Evolutionary conservation across 768 basidiomycete species (phyloP).

Genomic region (Lactarius akahatsu): DNA sequence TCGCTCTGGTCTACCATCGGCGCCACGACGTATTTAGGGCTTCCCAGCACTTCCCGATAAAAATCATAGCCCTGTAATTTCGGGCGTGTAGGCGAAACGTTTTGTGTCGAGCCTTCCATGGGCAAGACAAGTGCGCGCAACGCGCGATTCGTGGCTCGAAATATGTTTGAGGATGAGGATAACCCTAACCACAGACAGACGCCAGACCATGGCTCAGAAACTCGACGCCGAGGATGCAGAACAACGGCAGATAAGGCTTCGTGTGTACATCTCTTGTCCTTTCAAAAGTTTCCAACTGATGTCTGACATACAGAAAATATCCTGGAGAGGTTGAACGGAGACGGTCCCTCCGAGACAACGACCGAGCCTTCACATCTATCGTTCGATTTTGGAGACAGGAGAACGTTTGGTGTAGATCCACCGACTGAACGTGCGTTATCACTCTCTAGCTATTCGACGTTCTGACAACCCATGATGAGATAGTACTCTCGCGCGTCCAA

Average conservation of each 20-base stretch:
- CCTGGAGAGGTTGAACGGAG: constrained; percentile 25
- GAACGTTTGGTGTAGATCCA: constrained; percentile 30
- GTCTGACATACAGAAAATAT: constrained; percentile 20
- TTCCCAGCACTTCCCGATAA: constrained; percentile 73
- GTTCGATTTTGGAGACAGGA: constrained; percentile 32
- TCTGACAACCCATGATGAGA: constrained; percentile 2
- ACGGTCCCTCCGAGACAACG: constrained; percentile 14
- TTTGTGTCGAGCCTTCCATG: constrained; percentile 13
- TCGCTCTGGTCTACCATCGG: constrained; percentile 99
- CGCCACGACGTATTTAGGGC: constrained; percentile 87
- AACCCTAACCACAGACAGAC: constrained; percentile 19
- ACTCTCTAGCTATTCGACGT: background rate
- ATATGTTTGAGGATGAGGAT: background rate
- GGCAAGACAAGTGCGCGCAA: constrained; percentile 11
- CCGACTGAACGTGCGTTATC: constrained; percentile 29
- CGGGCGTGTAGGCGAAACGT: background rate
- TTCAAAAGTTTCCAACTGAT: background rate
- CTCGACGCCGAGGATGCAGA: constrained; percentile 25
- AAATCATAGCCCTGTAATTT: constrained; percentile 82
- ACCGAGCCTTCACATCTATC: constrained; percentile 3
- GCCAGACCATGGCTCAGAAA: constrained; percentile 8
- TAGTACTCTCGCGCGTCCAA: constrained; percentile 65
- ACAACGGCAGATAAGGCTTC: constrained; percentile 26
- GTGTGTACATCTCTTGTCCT: constrained; percentile 24
- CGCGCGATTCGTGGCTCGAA: constrained; percentile 1